These are phyloP conservation scores for Protomyces inouyei DNA, from an alignment of 1,139 yeast genomes.

Conservation along the genomic window DNA sequence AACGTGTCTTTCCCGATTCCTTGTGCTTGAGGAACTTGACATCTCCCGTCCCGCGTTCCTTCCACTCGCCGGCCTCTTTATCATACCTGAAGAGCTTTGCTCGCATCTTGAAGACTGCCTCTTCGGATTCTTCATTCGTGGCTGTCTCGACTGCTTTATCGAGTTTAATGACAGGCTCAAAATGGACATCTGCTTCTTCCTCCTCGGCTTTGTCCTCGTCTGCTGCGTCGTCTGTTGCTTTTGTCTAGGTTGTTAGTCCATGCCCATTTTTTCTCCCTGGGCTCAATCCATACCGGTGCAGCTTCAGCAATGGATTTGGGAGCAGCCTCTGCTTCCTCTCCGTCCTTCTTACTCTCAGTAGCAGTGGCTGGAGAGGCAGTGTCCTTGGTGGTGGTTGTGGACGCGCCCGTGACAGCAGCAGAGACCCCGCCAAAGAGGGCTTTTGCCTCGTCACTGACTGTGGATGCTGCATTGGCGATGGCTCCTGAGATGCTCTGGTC, in stretches of 20 bases:
- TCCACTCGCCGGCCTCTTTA: slow-evolving; percentile 86
- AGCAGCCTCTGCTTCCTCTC: not conserved
- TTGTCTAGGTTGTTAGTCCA: not conserved
- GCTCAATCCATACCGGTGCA: slow-evolving; percentile 3
- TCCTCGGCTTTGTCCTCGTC: slow-evolving; percentile 59
- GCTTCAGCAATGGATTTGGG: slow-evolving; percentile 21
- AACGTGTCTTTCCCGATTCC: slow-evolving; percentile 70
- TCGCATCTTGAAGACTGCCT: slow-evolving; percentile 70
- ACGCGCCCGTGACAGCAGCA: slow-evolving; percentile 6
- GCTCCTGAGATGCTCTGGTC: slow-evolving; percentile 21
- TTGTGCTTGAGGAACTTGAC: slow-evolving; percentile 92
- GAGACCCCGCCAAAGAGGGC: slow-evolving; percentile 22
- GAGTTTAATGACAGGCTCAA: slow-evolving; percentile 90
- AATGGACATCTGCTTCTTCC: slow-evolving; percentile 91
- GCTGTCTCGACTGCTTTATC: slow-evolving; percentile 87
- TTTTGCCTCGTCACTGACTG: slow-evolving; percentile 20
- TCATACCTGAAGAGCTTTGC: slow-evolving; percentile 93
- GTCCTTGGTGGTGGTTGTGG: not conserved
- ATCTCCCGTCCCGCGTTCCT: slow-evolving; percentile 99
- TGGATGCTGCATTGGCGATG: slow-evolving; percentile 22
- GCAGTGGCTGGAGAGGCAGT: not conserved
- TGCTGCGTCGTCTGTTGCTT: not conserved
- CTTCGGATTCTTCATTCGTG: slow-evolving; percentile 96
- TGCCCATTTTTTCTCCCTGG: too few species aligned
- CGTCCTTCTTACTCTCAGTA: not conserved